Percentiles rank a stretch among this genome's conserved stretches.
phyloP scores from a whole-genome alignment of 345 rosid genomes.

The Toxicodendron radicans region DNA sequence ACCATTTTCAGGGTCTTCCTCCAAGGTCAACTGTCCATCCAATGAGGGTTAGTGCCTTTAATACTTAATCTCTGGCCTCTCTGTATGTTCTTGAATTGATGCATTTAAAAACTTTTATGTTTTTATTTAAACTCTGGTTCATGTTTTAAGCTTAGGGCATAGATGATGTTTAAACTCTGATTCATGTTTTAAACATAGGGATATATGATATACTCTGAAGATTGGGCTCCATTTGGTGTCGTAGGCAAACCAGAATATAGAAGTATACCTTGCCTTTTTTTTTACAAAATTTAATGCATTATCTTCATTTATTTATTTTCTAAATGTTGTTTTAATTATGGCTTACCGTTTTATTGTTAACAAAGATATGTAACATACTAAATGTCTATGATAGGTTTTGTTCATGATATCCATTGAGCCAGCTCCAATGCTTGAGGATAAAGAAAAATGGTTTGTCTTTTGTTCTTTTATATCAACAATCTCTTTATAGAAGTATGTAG shows the following conservation, averaged over 20 bases:
- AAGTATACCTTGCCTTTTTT: no score
- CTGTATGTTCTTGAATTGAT: constrained; percentile 12
- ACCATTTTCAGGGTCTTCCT: constrained; percentile 80
- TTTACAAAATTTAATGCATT: no score
- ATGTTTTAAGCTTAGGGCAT: not conserved
- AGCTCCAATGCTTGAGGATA: constrained; percentile 99
- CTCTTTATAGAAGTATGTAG: constrained; percentile 14
- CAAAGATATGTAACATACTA: not conserved
- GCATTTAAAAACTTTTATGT: constrained; percentile 10
- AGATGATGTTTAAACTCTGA: no score
- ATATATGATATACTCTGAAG: not conserved
- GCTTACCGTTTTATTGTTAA: no score
- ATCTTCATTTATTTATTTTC: no score
- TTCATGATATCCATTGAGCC: constrained; percentile 98
- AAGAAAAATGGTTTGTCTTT: constrained; percentile 90
- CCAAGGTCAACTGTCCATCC: constrained; percentile 99
- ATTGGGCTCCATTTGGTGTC: not conserved
- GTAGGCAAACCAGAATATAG: not conserved
- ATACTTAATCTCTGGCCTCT: not conserved
- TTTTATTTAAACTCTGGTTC: constrained; percentile 8
- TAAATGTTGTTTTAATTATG: no score
- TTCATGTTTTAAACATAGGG: no score
- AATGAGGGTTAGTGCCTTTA: constrained; percentile 82
- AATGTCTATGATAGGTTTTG: constrained; percentile 62
- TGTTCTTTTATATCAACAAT: constrained; percentile 19